Percentiles rank a stretch among this genome's conserved stretches.
These are phyloP conservation scores for Drechslerella coelobrocha DNA, from an alignment of 2,329 filamentous ascomycete genomes.

Conservation along the genomic window DNA sequence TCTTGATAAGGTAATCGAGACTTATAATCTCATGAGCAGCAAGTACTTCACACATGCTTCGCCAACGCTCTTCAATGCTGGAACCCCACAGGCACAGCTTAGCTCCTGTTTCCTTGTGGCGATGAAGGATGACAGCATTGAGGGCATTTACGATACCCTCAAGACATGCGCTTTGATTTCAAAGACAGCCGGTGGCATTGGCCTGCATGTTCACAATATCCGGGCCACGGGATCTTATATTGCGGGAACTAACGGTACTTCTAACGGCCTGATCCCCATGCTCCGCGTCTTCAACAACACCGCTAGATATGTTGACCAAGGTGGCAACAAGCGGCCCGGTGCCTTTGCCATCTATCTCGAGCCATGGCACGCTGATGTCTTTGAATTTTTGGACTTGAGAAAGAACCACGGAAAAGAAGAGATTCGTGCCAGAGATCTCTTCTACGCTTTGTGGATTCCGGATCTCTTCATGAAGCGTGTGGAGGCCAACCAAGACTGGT, in stretches of 20 bases:
- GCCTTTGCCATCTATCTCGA: conserved; percentile 99
- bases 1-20: conserved; percentile 93
- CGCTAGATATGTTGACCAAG: conserved; percentile 96
- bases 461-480: conserved; percentile 99
- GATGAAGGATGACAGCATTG: conserved; percentile 99
- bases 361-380: conserved; percentile 98
- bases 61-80: conserved; percentile 96
- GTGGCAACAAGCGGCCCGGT: conserved; percentile 98
- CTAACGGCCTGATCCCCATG: conserved; percentile 97
- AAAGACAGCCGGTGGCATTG: conserved; percentile 98
- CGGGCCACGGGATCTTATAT: conserved; percentile 98
- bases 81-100: conserved; percentile 90
- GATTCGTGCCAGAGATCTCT: conserved; percentile 92
- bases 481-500: conserved; percentile 95
- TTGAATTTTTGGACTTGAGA: conserved; percentile 94
- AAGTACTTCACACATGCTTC: conserved; percentile 99
- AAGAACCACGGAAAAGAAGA: conserved; percentile 99
- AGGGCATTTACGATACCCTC: conserved; percentile 97
- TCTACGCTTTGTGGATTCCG: conserved; percentile 97
- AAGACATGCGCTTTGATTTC: conserved; percentile 99
- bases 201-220: conserved; percentile 94
- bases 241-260: conserved; percentile 95
- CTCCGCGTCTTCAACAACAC: conserved; percentile 99
- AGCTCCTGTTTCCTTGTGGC: conserved; percentile 99
- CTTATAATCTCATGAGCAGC: conserved; percentile 98